These are phyloP conservation scores for Beta vulgaris DNA, from an alignment of 148 eudicot species.

Conservation along the genomic window DNA sequence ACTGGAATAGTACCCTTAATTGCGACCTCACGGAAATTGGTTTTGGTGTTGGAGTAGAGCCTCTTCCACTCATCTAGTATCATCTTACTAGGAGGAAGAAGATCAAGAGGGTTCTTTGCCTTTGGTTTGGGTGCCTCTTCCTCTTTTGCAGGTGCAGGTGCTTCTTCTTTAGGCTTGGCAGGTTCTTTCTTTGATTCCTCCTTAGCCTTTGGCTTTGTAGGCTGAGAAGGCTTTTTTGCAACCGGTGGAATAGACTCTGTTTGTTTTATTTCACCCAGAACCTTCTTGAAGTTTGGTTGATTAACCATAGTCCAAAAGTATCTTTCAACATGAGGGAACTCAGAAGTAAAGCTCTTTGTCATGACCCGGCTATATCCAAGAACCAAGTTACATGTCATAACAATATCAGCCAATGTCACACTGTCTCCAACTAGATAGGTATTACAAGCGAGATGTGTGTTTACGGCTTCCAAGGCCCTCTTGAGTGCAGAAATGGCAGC, in stretches of 20 bases:
- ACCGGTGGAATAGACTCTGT: constrained; percentile 50
- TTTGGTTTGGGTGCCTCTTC: constrained; percentile 85
- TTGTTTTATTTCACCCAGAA: constrained; percentile 61
- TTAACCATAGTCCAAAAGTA: constrained; percentile 78
- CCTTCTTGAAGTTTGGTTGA: constrained; percentile 69
- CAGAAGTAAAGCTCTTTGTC: constrained; percentile 72
- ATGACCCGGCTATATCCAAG: constrained; percentile 39
- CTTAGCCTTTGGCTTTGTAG: constrained; percentile 61
- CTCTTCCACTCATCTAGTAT: constrained; percentile 89
- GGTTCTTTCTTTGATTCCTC: constrained; percentile 55
- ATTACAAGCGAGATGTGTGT: constrained; percentile 58
- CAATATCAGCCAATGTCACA: constrained; percentile 72
- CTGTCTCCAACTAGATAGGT: constrained; percentile 67
- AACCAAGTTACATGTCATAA: constrained; percentile 52
- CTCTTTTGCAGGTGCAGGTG: constrained; percentile 34
- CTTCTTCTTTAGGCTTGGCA: constrained; percentile 49
- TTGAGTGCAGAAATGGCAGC: constrained; percentile 54
- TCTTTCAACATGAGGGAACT: constrained; percentile 79
- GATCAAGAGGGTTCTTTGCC: constrained; percentile 77
- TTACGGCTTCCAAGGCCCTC: constrained; percentile 64
- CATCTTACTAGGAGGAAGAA: constrained; percentile 85
- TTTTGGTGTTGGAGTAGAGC: constrained; percentile 80
- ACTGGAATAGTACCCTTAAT: constrained; percentile 48
- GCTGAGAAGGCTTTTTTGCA: constrained; percentile 53
- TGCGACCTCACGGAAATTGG: constrained; percentile 90